Evolutionary conservation across 108 stramenopile species (phyloP), one percentile per base, ranked within the genome.

Genomic region (Discostella stelligeroides): DNA sequence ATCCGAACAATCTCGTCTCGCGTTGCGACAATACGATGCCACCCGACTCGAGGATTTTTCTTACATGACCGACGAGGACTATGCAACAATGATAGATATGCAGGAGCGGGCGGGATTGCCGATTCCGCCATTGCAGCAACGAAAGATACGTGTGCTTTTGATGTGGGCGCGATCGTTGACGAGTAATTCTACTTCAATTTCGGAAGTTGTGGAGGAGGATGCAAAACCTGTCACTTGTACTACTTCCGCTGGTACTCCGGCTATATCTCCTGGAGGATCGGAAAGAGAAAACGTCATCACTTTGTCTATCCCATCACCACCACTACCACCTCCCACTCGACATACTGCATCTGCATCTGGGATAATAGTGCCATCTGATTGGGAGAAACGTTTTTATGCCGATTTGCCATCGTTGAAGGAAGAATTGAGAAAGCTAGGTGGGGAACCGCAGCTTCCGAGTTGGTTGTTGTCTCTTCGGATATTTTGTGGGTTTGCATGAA

Each of bases 381-480:
- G 51, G 51, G 51, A 53, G 51, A 54, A 15, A 1, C 25, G 53
- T 27, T 54, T 54, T 54, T 54, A 54, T 29, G 25, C 53, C 28
- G 53, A 54, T 29, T 28, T 54, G 13, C 53, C 53, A 9, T 28
- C 3, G 17, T 29, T 54, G 53, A 54, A 15, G 15, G 28, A 54
- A 54, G 13, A 54, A 13, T 27, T 54, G 14, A 25, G 27, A 29
- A 30, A 14, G 28, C 25, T 54, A 25, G 53, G 53, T 15, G 53
- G 53, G 27, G 53, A 54, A 25, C 53, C 5, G 24, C 28, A 54
- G 10, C 27, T n/a, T 5, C 53, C 34, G 34, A 34, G 34, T 34
- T 34, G 34, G 34, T 6, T 34, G 6, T 34, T 6, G 6, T 34
- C 34, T 3, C 6, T 34, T 5, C 34, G 34, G 34, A 34, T 34